These are phyloP conservation scores for Tympanopsis confertula DNA, from an alignment of 2,329 filamentous ascomycete genomes.

Conservation along the genomic window DNA sequence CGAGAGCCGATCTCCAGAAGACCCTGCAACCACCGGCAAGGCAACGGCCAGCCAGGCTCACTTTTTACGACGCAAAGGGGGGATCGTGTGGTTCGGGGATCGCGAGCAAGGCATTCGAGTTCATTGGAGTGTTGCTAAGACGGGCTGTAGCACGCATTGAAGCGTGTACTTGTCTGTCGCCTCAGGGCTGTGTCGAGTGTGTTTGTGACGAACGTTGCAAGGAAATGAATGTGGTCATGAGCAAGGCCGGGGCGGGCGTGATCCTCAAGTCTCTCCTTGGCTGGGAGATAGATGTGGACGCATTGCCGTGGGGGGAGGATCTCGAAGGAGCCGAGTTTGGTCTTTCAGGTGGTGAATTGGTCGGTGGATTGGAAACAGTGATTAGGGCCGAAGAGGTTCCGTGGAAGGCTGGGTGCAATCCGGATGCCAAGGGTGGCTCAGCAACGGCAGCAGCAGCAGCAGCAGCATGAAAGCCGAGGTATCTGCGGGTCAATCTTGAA, in stretches of 20 bases:
- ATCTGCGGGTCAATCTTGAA: no score
- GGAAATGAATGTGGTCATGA: constrained; percentile 83
- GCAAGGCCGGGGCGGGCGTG: constrained; percentile 75
- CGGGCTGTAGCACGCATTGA: constrained; percentile 70
- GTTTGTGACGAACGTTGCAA: constrained; percentile 76
- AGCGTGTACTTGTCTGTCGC: constrained; percentile 53
- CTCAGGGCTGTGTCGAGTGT: constrained; percentile 76
- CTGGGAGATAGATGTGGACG: constrained; percentile 68
- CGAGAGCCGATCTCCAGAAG: no score
- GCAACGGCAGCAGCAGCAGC: no score
- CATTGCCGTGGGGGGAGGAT: constrained; percentile 75
- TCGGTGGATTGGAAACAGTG: neutral
- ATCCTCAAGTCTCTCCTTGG: constrained; percentile 68
- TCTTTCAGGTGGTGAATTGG: neutral
- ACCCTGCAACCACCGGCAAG: constrained; percentile 32
- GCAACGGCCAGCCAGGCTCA: constrained; percentile 77
- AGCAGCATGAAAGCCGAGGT: no score
- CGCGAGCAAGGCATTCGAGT: constrained; percentile 86
- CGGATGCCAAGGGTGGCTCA: no score
- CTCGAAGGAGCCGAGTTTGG: constrained; percentile 44
- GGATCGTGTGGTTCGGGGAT: constrained; percentile 75
- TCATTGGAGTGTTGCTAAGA: constrained; percentile 65
- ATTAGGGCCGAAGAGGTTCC: neutral
- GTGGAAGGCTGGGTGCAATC: no score
- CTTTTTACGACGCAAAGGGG: constrained; percentile 91